Conservation (phyloP, 75 land plant species). For the Pinus tabuliformis region DNA sequence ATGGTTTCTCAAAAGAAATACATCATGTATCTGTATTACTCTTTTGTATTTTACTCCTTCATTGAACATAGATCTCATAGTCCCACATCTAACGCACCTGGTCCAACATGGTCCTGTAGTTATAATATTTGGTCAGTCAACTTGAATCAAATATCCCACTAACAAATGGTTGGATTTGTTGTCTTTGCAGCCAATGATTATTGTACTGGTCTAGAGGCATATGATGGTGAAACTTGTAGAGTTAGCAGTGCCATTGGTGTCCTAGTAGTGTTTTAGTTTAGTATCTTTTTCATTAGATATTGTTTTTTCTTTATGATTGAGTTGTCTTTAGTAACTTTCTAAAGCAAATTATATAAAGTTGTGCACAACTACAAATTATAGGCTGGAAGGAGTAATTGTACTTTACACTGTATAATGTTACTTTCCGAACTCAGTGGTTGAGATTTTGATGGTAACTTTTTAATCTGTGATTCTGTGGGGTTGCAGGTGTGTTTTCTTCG, state of each 20-base stretch:
- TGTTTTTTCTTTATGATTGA: neutral
- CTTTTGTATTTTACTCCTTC: too few species aligned
- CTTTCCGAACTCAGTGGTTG: neutral
- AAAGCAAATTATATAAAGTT: neutral
- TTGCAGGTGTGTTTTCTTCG: slow-evolving; percentile 78
- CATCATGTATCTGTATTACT: too few species aligned
- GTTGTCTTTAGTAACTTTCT: neutral
- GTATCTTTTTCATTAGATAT: neutral
- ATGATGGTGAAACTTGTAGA: neutral
- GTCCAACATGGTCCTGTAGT: too few species aligned
- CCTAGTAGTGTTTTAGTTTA: neutral
- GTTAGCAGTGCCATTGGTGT: neutral
- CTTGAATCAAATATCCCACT: too few species aligned
- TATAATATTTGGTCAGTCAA: too few species aligned
- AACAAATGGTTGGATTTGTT: neutral
- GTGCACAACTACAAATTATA: neutral
- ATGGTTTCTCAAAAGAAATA: too few species aligned
- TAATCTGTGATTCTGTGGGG: neutral
- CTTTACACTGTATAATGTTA: neutral
- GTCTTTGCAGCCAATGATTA: neutral
- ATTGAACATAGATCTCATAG: too few species aligned
- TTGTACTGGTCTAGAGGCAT: neutral
- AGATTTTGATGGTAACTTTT: neutral
- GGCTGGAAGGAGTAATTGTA: neutral
- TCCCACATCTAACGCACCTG: too few species aligned